Conservation (phyloP, 331 rosid species). For the Telfairia occidentalis region DNA sequence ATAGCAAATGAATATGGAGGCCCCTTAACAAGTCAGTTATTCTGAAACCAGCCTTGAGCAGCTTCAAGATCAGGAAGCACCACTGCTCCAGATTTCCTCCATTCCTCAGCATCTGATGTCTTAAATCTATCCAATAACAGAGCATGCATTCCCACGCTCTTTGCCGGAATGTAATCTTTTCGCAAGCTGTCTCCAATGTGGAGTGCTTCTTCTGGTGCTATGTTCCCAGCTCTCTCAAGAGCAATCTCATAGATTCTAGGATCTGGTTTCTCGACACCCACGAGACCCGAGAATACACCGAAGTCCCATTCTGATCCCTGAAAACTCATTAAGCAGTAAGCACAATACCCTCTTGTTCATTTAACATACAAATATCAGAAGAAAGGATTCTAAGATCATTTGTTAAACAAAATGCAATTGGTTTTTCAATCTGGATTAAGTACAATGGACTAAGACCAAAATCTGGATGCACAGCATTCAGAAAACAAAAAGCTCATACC, state of each 20-base stretch:
- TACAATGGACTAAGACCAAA: background rate
- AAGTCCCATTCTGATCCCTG: conserved; percentile 98
- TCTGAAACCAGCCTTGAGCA: conserved; percentile 48
- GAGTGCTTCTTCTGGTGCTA: conserved; percentile 49
- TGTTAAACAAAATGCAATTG: background rate
- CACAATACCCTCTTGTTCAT: background rate
- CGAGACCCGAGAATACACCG: conserved; percentile 88
- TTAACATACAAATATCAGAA: background rate
- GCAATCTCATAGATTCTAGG: conserved; percentile 72
- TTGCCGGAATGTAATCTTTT: conserved; percentile 75
- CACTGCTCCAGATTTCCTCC: conserved; percentile 70
- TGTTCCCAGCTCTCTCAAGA: conserved; percentile 65
- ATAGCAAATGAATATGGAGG: background rate
- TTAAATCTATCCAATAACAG: conserved; percentile 70
- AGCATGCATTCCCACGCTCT: conserved; percentile 85
- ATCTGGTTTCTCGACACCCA: conserved; percentile 84
- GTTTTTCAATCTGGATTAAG: no score
- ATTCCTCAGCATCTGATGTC: conserved; percentile 70
- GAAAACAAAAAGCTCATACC: conserved; percentile 26
- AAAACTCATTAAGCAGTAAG: conserved; percentile 8
- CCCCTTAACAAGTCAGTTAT: conserved; percentile 23
- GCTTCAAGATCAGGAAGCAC: conserved; percentile 63
- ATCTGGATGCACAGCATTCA: background rate
- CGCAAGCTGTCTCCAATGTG: conserved; percentile 92
- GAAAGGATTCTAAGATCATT: background rate